A percentile compares a stretch with the other conserved stretches of the same genome.
Conservation (phyloP, 2,329 filamentous ascomycete species). For the Mariannaea elegans region DNA sequence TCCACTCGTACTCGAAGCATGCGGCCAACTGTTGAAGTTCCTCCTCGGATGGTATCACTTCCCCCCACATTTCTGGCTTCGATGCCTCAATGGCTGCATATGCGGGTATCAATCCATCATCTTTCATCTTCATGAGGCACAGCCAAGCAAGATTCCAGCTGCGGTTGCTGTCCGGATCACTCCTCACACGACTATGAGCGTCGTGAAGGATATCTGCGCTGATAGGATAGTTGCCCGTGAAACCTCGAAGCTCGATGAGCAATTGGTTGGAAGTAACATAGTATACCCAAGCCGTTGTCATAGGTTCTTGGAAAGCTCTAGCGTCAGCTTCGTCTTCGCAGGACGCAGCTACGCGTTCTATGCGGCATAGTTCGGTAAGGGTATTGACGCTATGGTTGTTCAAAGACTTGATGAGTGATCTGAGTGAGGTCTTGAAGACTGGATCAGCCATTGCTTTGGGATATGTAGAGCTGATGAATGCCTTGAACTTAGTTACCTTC, state of each 20-base stretch:
- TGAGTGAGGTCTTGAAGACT: slow-evolving; percentile 2
- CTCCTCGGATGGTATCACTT: slow-evolving; percentile 61
- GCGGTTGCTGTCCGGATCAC: slow-evolving; percentile 70
- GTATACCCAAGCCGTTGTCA: slow-evolving; percentile 76
- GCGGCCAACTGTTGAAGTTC: slow-evolving; percentile 67
- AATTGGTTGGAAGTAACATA: slow-evolving; percentile 77
- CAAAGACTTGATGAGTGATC: slow-evolving; percentile 66
- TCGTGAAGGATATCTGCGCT: slow-evolving; percentile 71
- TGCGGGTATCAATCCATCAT: slow-evolving; percentile 67
- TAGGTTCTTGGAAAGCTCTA: slow-evolving; percentile 66
- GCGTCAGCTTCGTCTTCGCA: slow-evolving; percentile 67
- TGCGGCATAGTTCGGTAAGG: slow-evolving; percentile 74
- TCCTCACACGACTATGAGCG: slow-evolving; percentile 69
- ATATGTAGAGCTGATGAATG: neutral
- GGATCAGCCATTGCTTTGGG: neutral
- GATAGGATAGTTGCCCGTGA: slow-evolving; percentile 75
- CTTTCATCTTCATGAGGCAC: slow-evolving; percentile 71
- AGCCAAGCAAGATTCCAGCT: slow-evolving; percentile 84
- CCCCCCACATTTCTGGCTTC: slow-evolving; percentile 76
- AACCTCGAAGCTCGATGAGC: slow-evolving; percentile 72
- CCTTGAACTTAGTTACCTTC: neutral
- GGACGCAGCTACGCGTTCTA: slow-evolving; percentile 71
- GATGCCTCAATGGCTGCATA: slow-evolving; percentile 70
- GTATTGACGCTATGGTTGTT: slow-evolving; percentile 76
- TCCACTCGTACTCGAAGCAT: slow-evolving; percentile 75